Base-by-base conservation (phyloP, 2,329 filamentous ascomycete species). In the Coniochaeta prunicola region DNA sequence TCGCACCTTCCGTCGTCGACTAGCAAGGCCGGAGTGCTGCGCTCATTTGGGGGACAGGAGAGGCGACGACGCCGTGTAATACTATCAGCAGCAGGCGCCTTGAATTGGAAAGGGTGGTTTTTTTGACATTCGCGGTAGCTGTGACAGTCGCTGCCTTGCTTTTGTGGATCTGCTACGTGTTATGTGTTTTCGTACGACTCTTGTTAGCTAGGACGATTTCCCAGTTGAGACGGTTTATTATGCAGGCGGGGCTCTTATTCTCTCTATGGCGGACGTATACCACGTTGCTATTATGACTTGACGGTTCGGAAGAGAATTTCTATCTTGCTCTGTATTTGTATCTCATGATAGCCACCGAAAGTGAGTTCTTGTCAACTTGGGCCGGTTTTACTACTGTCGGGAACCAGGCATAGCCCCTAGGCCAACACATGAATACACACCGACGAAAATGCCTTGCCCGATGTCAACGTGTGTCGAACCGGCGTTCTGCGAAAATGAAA, bases 11-110 rank as follows among this genome's bases (percentile, higher is more conserved):
- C n/a, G n/a, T n/a, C n/a, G 31, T 34, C 7, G 7, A 34, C 7
- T 57, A 10, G 59, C 60, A 4, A 73, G 70, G 61, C 72, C 71
- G 42, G 66, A 65, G n/a, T n/a, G n/a, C 62, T 70, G 67, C 38
- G 38, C 48, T 31, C 21, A 30, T 19, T 24, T 38, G 53, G 13
- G 45, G 24, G 36, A 34, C 31, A 34, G n/a, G n/a, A n/a, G 15
- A 36, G 12, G 33, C 3, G 36, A 38, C 19, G 36, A n/a, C 10
- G 36, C 12, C 19, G 26, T 45, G 40, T 45, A 45, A 24, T 45
- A 24, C 40, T 45, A 45, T 38, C 17, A 38, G 10, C 36, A 38
- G 40, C 40, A 10, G 21, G 40, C 21, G 40, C 24, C 40, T 9
- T 45, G 2, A 21, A 15, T 8, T 45, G 2, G 40, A 26, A 53